phyloP scores from a whole-genome alignment of 78 protist genomes.

The Dictyostelium brefeldianum region DNA sequence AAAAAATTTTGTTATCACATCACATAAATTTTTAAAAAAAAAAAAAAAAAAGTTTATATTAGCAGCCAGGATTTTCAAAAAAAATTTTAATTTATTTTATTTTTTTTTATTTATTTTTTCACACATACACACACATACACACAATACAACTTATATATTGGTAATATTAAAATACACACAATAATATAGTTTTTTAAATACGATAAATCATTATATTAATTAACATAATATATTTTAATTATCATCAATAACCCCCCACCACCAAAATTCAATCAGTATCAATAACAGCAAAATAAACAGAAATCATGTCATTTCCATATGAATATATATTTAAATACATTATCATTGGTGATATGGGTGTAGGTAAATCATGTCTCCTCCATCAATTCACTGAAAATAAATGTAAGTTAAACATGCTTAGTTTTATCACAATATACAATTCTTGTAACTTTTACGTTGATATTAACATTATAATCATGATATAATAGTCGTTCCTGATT shows the following conservation, averaged over 20 bases:
- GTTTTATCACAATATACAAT: too few relatives aligned
- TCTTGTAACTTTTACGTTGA: too few relatives aligned
- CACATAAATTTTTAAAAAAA: too few relatives aligned
- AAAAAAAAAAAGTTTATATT: too few relatives aligned
- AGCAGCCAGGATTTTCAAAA: neutral
- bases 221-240: too few relatives aligned
- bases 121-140: too few relatives aligned
- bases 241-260: too few relatives aligned
- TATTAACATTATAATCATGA: neutral
- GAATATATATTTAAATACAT: slow-evolving; percentile 93
- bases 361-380: slow-evolving; percentile 93
- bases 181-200: neutral
- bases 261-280: neutral
- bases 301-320: slow-evolving; percentile 53
- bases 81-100: neutral
- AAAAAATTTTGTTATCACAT: too few relatives aligned
- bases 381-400: slow-evolving; percentile 91
- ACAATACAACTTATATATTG: too few relatives aligned
- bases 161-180: neutral
- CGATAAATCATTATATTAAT: too few relatives aligned
- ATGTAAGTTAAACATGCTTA: slow-evolving; percentile 45
- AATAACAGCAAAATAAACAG: neutral
- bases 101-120: neutral
- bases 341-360: slow-evolving; percentile 95
- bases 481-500: slow-evolving; percentile 75